Evolutionary conservation across 1,139 yeast species (phyloP).

Genomic region (Neolecta irregularis): DNA sequence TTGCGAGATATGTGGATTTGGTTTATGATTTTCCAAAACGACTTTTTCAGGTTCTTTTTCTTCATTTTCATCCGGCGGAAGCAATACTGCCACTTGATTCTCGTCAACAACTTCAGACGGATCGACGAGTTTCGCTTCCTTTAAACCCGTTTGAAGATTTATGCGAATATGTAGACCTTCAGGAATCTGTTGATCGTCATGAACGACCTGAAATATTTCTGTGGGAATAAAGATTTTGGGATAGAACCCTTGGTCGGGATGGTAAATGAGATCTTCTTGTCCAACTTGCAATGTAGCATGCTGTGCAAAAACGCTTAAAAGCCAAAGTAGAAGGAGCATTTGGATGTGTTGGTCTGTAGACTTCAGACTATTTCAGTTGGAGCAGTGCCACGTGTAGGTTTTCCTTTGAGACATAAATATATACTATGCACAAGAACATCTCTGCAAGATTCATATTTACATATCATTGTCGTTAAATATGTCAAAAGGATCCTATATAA

Average conservation of each 20-base stretch:
- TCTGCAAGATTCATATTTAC: too few relatives aligned
- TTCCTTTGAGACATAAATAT: too few relatives aligned
- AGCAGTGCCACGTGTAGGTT: too few relatives aligned
- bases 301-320: too few relatives aligned
- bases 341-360: too few relatives aligned
- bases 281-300: too few relatives aligned
- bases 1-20: conserved; percentile 1
- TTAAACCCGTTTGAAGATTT: neutral
- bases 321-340: too few relatives aligned
- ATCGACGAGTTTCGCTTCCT: conserved; percentile 3
- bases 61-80: conserved; percentile 1
- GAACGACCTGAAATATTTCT: conserved; percentile 1
- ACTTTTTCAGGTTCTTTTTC: neutral
- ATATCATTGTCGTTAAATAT: too few relatives aligned
- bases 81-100: neutral
- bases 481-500: too few relatives aligned
- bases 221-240: conserved; percentile 3
- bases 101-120: neutral
- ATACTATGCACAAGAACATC: too few relatives aligned
- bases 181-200: conserved; percentile 1
- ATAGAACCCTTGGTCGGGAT: conserved; percentile 1
- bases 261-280: conserved; percentile 1
- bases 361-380: too few relatives aligned
- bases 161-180: conserved; percentile 2
- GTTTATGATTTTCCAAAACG: neutral